Evolutionary conservation across 371 early-diverging fungal genomes (phyloP), one percentile per base, ranked within the genome.

Genomic region (Neoconidiobolus thromboides): DNA sequence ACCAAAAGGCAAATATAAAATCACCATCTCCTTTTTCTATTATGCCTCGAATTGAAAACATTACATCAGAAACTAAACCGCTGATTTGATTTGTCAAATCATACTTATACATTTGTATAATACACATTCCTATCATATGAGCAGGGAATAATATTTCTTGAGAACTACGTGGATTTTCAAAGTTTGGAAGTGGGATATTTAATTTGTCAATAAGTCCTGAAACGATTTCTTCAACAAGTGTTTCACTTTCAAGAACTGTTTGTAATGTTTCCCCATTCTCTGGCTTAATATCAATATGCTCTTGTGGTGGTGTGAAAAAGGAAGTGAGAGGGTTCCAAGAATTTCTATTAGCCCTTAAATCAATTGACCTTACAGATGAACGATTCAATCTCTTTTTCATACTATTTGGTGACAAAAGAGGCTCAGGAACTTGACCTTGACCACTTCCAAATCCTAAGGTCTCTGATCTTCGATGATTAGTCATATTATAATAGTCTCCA

Each of bases 61-160:
- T 89, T 37, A 86, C 85, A 58, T 87, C 86, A 65, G 84, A 78
- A 66, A 93, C 73, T 42, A 93, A 69, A 6, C 79, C 74, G 61
- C 86, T 84, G 57, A 92, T 90, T 60, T 88, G 84, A 6, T 76
- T 74, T 57, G 82, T 71, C 63, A 87, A 77, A 50, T 91, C 88
- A 69, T 81, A 77, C 65, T 83, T 82, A 79, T 91, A 83, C 85
- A 91, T 82, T 71, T 93, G 88, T 37, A 84, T 84, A 26, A 87
- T 81, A 66, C 81, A 76, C 61, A 82, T 65, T 36, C 93, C 90
- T 59, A 94, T 92, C 61, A 91, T 70, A 62, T 93, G 93, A 4
- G 93, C 90, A 0, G 94, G 93, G 83, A 92, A 93, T 65, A 96
- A 76, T 37, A 94, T 79, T 65, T 94, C 93, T 62, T 87, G 84